Evolutionary conservation across 495 filamentous ascomycete genomes (phyloP), one percentile per base, ranked within the genome.

Genomic region (Neurospora sp.): DNA sequence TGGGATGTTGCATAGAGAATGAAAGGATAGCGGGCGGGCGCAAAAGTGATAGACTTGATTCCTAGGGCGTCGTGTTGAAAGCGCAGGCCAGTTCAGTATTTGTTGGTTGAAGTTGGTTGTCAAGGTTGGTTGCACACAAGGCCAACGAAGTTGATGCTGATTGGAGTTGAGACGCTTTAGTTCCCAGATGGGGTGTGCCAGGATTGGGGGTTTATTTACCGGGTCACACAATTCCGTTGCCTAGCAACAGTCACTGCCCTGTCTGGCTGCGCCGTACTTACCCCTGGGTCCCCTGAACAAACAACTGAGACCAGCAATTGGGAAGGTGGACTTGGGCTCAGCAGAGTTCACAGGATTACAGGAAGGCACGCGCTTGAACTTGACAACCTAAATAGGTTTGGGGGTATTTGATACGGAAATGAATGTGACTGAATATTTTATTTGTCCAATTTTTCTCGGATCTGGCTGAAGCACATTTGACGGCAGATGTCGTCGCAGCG

Each of bases 191-290:
- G 41, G 40, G n/a, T 39, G 69, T 70, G 74, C 71, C 72, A 69
- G 61, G 70, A 69, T 61, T 71, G 74, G 69, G 71, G 69, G 71
- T 69, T 61, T 75, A 73, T 75, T 75, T 75, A 75, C 71, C 39
- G 27, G 20, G 70, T 8, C 27, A 3, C 39, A n/a, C 35, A 22
- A 6, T 37, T 22, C 10, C 65, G 77, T 77, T 77, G 75, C 77
- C 74, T 73, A 74, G 77, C 77, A 78, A 78, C 77, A 45, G 35
- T 40, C 3, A 35, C n/a, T 71, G 70, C 18, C 42, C 22, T 35
- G 40, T 41, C 40, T 31, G 4, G 22, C 14, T 59, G 39, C 40
- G 27, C 39, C 10, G 9, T 59, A 38, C 38, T 38, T 27, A 16
- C 40, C 70, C n/a, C 27, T 41, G 27, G 18, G 69, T 20, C 41